Base-by-base conservation (phyloP, 306 rosid species). In the Inga oerstediana region DNA sequence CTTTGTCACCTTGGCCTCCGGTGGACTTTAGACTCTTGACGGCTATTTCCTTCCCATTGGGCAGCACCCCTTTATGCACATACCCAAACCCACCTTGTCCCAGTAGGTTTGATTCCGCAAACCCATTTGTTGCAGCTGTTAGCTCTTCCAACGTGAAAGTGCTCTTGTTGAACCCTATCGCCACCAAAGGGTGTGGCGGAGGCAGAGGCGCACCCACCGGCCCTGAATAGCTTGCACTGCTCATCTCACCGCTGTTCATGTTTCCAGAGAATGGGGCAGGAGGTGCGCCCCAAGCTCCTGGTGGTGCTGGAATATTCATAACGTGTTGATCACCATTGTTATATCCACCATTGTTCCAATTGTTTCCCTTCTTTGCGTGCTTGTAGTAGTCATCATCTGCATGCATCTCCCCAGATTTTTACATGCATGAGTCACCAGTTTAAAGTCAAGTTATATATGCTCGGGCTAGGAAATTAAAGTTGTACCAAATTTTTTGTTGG, bases 21-120 rank as follows among this genome's bases (percentile, higher is more conserved):
- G 91, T 89, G 0, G 92, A 20, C 65, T 92, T 93, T 12, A 95
- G 93, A 82, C 97, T 89, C 79, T 93, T 95, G 45, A 95, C 99
- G 0, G 97, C 97, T 9, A 95, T 88, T 79, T 93, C 99, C 84
- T 93, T 95, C 4, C 99, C 99, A 54, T 95, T 93, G 5, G 99
- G 94, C 20, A 95, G 80, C 66, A 92, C 85, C 54, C 97, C 98
- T 82, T 92, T 95, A 79, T 95, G 94, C 4, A 95, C 99, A 39
- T 75, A 90, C 37, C 98, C 97, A 7, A 91, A 93, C 3, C 99
- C 98, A 24, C 99, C 99, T 77, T 93, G 92, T 14, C 99, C 98
- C 16, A 93, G 11, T 9, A 93, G 62, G 83, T 90, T 89, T 0
- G 34, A 83, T 59, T 80, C 81, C 2, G 94, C 2, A 64, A 93